Evolutionary conservation across 768 basidiomycete genomes (phyloP).

Genomic region (Suillus subaureus): DNA sequence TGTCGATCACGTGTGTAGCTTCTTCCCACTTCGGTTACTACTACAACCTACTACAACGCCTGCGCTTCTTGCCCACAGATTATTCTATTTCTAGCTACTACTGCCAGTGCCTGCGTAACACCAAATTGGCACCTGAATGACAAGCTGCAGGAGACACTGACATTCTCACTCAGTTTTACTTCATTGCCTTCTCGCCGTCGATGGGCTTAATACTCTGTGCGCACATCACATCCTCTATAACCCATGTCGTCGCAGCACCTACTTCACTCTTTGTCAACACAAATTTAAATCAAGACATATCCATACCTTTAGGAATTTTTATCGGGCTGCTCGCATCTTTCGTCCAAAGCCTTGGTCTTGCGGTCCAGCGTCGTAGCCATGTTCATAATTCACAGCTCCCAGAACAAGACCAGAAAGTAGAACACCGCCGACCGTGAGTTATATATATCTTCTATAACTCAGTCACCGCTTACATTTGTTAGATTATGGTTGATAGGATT

Average conservation of each 20-base stretch:
- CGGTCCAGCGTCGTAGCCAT: conserved; percentile 93
- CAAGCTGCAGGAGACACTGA: conserved; percentile 2
- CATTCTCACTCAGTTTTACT: neutral
- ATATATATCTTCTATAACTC: neutral
- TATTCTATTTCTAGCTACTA: neutral
- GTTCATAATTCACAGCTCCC: conserved; percentile 78
- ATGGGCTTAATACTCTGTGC: conserved; percentile 5
- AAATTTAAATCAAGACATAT: conserved; percentile 29
- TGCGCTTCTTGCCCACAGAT: conserved; percentile 1
- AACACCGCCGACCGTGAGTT: conserved; percentile 79
- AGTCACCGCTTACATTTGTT: conserved; percentile 6
- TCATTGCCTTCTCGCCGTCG: neutral
- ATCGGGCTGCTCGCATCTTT: conserved; percentile 82
- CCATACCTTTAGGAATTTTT: conserved; percentile 44
- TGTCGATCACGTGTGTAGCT: neutral
- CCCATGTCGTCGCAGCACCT: neutral
- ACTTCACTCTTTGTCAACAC: conserved; percentile 5
- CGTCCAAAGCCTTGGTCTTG: conserved; percentile 88
- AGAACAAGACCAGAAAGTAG: conserved; percentile 59
- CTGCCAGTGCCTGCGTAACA: neutral
- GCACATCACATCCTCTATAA: conserved; percentile 1
- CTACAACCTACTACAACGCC: neutral
- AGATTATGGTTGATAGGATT: conserved; percentile 91
- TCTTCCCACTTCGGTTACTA: neutral
- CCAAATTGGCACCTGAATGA: conserved; percentile 8